Conservation (phyloP, 1,284 basidiomycete genomes). For the Laetiporus sulphureus region DNA sequence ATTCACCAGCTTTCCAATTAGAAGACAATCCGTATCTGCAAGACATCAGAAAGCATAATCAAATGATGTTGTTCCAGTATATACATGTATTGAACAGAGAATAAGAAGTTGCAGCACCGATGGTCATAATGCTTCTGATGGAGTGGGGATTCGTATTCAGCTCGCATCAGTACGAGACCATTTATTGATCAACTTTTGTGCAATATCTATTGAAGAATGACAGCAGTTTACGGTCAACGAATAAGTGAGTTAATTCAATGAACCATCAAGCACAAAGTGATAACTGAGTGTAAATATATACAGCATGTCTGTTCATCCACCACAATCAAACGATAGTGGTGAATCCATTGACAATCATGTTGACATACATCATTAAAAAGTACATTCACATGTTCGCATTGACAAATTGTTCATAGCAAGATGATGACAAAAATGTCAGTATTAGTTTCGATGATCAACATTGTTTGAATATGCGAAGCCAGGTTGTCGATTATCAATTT, state of each 20-base stretch:
- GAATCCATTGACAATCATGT: neutral
- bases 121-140: slow-evolving; percentile 30
- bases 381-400: too few species aligned
- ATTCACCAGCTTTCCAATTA: slow-evolving; percentile 20
- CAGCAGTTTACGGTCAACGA: too few species aligned
- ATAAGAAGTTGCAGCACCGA: slow-evolving; percentile 29
- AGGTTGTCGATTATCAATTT: slow-evolving; percentile 14
- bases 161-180: slow-evolving; percentile 9
- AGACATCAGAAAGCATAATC: slow-evolving; percentile 13
- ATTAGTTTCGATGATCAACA: neutral
- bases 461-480: slow-evolving; percentile 3
- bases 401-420: too few species aligned
- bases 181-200: slow-evolving; percentile 21
- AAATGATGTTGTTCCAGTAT: slow-evolving; percentile 19
- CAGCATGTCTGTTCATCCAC: too few species aligned
- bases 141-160: slow-evolving; percentile 28
- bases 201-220: too few species aligned
- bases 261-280: too few species aligned
- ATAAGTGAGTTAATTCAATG: too few species aligned
- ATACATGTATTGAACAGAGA: slow-evolving; percentile 25
- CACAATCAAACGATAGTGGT: too few species aligned
- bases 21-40: slow-evolving; percentile 1
- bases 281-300: too few species aligned
- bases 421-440: neutral
- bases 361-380: too few species aligned